A percentile compares a stretch with the other conserved stretches of the same genome.
Conservation (phyloP, 2,329 filamentous ascomycete species). For the Ophiocordyceps polyrhachis-furcata region DNA sequence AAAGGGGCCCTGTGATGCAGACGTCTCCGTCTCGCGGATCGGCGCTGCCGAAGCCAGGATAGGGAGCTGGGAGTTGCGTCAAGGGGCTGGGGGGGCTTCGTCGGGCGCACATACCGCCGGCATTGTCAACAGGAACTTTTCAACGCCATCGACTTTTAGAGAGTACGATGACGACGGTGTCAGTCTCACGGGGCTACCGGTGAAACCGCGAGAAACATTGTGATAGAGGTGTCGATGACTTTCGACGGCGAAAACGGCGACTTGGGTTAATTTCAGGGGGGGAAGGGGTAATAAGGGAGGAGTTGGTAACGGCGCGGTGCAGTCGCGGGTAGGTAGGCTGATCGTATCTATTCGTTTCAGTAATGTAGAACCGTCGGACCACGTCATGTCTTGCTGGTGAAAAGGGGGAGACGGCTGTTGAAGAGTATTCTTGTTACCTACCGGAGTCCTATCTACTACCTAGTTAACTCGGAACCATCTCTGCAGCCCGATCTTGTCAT, state of each 20-base stretch:
- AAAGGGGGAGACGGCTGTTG: neutral
- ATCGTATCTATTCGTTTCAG: no score
- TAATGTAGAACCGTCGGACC: no score
- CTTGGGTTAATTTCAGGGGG: no score
- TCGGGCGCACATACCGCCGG: conserved; percentile 5
- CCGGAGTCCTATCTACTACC: neutral
- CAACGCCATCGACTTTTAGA: conserved; percentile 3
- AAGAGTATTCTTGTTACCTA: neutral
- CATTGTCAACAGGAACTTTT: conserved; percentile 8
- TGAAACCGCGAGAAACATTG: conserved; percentile 20
- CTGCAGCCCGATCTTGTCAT: neutral
- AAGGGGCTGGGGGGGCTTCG: conserved; percentile 5
- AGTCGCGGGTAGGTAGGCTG: no score
- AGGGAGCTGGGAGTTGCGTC: conserved; percentile 30
- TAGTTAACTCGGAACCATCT: neutral
- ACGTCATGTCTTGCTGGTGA: no score
- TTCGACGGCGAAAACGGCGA: neutral
- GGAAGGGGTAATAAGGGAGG: no score
- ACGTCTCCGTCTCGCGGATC: conserved; percentile 19
- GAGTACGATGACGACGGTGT: conserved; percentile 16
- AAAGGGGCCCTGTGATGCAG: conserved; percentile 24
- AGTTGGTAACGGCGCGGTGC: no score
- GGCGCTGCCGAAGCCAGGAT: conserved; percentile 25
- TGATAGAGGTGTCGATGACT: conserved; percentile 5
- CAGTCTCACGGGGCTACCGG: conserved; percentile 18